phyloP scores from a whole-genome alignment of 306 rosid species.

The Pueraria montana region DNA sequence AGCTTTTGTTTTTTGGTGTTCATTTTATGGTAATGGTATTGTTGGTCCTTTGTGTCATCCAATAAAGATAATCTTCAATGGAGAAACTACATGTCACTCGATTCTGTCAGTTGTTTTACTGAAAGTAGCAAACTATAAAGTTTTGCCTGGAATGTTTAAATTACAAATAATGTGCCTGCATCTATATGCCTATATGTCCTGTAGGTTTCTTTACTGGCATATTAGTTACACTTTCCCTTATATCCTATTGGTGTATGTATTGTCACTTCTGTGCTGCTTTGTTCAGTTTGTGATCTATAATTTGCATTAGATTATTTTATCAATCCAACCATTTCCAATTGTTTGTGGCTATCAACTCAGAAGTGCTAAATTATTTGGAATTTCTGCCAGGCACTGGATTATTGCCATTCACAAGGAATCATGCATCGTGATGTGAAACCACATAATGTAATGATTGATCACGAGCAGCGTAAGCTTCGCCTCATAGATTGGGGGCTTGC shows the following conservation, averaged over 20 bases:
- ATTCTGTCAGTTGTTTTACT: not conserved
- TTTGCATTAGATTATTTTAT: conserved; percentile 28
- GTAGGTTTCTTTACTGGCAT: conserved; percentile 16
- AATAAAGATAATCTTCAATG: conserved; percentile 10
- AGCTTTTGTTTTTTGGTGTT: conserved; percentile 20
- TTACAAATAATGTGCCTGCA: not conserved
- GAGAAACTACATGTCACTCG: not conserved
- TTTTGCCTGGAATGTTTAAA: not conserved
- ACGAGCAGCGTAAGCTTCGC: conserved; percentile 71
- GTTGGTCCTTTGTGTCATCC: not conserved
- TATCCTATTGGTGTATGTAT: conserved; percentile 19
- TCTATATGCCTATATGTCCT: not conserved
- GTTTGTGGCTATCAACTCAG: conserved; percentile 22
- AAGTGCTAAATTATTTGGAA: conserved; percentile 34
- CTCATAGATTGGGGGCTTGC: conserved; percentile 72
- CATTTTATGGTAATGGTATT: conserved; percentile 16
- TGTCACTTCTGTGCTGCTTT: conserved; percentile 17
- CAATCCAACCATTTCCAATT: conserved; percentile 8
- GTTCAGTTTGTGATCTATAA: conserved; percentile 23
- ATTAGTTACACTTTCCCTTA: conserved; percentile 36
- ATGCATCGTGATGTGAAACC: conserved; percentile 78
- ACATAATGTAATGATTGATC: conserved; percentile 74
- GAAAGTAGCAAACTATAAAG: not conserved
- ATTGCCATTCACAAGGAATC: conserved; percentile 73
- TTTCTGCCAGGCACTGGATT: conserved; percentile 62